Evolutionary conservation across 2,329 filamentous ascomycete genomes (phyloP), one percentile per base, ranked within the genome.

Genomic region (Tolypocladium cylindrosporum): DNA sequence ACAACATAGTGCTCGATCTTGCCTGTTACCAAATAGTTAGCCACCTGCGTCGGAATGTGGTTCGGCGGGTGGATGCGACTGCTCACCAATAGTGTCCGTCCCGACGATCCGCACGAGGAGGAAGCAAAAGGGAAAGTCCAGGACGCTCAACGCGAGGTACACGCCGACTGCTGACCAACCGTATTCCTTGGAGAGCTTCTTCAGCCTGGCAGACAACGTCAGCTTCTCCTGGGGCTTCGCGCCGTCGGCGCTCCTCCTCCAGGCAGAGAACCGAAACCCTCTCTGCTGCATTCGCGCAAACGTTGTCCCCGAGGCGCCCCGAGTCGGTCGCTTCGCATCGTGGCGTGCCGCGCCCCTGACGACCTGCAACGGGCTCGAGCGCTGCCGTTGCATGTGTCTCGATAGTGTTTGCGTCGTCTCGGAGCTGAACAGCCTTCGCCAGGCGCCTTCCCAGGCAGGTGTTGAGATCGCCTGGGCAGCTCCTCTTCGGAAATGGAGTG

Each of bases 111-210:
- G 83, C 53, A 99, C 94, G 11, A 94, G 84, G 57, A 96, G 74
- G 75, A 96, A 99, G 75, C 93, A 97, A 70, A 97, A 90, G 0
- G 94, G 94, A 63, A 97, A 96, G 74, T 99, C 94, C 55, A 96
- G 75, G 42, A 89, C 88, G 48, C 89, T 92, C 57, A 99, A 75
- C 1, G 79, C 79, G 13, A 97, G 73, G 72, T 99, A 99, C 16
- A 99, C 90, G n/a, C 91, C 93, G 6, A 97, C 74, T 1, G 92
- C 92, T 4, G 89, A 83, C 91, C 92, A 97, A 45, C 94, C 94
- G 72, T 99, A 99, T 72, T 97, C 93, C 62, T 87, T 86, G 3
- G 88, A 91, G 52, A 99, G 82, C 69, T 90, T 91, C 73, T 87
- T 91, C 69, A 97, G 76, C 34, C 88, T 82, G 62, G 85, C 85